phyloP scores from a whole-genome alignment of 2,329 filamentous ascomycete species.

The Chrysoporthe puriensis region DNA sequence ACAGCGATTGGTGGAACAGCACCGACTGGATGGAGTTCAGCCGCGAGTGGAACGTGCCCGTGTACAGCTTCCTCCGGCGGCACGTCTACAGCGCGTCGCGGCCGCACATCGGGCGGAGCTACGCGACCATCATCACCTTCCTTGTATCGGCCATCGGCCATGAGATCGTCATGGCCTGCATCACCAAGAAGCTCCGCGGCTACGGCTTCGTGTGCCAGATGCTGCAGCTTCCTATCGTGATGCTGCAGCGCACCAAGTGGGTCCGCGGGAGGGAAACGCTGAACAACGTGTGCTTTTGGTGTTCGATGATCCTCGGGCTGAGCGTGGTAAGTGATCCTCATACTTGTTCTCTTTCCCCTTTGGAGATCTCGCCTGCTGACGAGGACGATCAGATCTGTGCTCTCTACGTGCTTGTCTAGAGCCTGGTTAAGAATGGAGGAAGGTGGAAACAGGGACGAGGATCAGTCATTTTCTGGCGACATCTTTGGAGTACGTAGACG shows the following conservation, averaged over 20 bases:
- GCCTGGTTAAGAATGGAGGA: background rate
- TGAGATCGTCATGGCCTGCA: constrained; percentile 96
- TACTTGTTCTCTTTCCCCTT: constrained; percentile 15
- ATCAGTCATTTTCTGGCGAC: background rate
- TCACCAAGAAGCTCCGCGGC: constrained; percentile 93
- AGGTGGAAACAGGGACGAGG: background rate
- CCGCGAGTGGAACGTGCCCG: constrained; percentile 96
- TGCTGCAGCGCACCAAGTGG: constrained; percentile 80
- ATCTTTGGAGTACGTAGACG: background rate
- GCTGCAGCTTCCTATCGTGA: constrained; percentile 94
- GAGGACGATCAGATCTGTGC: constrained; percentile 51
- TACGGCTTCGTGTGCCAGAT: constrained; percentile 96
- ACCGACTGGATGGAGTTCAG: constrained; percentile 96
- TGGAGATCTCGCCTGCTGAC: constrained; percentile 28
- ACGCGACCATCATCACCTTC: constrained; percentile 89
- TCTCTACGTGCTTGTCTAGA: constrained; percentile 52
- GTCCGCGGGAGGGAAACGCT: constrained; percentile 75
- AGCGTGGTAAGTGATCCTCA: constrained; percentile 65
- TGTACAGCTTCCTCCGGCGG: constrained; percentile 90
- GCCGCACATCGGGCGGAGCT: constrained; percentile 72
- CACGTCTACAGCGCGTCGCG: constrained; percentile 90
- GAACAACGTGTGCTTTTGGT: constrained; percentile 92
- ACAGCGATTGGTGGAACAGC: constrained; percentile 76
- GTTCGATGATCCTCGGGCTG: constrained; percentile 84
- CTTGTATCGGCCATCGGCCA: constrained; percentile 87